phyloP scores from a whole-genome alignment of 345 rosid genomes.

The Raphanus raphanistrum region DNA sequence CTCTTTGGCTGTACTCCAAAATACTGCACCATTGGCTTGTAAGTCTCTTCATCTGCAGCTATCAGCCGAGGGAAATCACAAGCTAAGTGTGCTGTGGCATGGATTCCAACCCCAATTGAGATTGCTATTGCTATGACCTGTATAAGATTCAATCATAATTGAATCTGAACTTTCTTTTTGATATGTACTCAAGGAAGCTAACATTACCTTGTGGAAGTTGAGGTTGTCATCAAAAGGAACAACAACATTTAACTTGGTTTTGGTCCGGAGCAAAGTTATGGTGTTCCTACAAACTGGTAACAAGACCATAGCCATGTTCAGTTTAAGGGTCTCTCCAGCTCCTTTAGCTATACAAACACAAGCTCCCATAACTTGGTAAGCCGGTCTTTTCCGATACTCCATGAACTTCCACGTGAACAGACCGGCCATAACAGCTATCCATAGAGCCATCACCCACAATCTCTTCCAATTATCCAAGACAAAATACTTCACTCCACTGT shows the following conservation, averaged over 20 bases:
- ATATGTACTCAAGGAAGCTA: neutral
- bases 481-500: conserved; percentile 46
- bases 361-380: conserved; percentile 56
- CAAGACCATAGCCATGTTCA: conserved; percentile 75
- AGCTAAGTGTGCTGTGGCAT: conserved; percentile 56
- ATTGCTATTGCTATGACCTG: conserved; percentile 74
- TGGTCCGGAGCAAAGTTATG: conserved; percentile 77
- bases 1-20: conserved; percentile 59
- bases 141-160: conserved; percentile 6
- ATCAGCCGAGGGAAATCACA: conserved; percentile 78
- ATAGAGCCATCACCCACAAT: conserved; percentile 66
- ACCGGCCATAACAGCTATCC: conserved; percentile 61
- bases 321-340: conserved; percentile 74
- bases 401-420: conserved; percentile 61
- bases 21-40: conserved; percentile 56
- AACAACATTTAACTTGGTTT: conserved; percentile 51
- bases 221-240: conserved; percentile 83
- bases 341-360: conserved; percentile 81
- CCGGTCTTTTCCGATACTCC: conserved; percentile 49
- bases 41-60: conserved; percentile 49
- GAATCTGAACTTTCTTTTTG: no score
- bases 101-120: conserved; percentile 60
- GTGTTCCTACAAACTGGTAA: conserved; percentile 81
- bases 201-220: conserved; percentile 74
- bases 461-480: conserved; percentile 75